A percentile compares a stretch with the other conserved stretches of the same genome.
Conservation (phyloP, 1,284 basidiomycete species). For the Cystobasidium pallidum region DNA sequence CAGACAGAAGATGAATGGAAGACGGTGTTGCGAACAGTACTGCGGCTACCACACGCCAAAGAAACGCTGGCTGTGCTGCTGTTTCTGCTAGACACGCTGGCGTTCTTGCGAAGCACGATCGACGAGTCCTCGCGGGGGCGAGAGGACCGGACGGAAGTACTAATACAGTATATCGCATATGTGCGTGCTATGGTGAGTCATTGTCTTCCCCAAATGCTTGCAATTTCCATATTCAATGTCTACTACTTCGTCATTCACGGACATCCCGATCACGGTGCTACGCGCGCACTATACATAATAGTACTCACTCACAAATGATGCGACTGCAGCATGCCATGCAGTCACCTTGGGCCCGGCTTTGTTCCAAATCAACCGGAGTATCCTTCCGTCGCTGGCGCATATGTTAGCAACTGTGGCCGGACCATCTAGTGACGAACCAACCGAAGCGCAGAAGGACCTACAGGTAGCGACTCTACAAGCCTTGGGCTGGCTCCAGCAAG, state of each 20-base stretch:
- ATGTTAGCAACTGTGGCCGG: not conserved
- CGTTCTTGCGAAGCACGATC: slow-evolving; percentile 13
- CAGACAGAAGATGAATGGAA: slow-evolving; percentile 9
- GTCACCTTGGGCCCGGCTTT: not conserved
- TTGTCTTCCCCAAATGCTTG: not conserved
- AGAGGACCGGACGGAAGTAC: not conserved
- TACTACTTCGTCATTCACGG: not conserved
- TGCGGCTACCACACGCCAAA: not conserved
- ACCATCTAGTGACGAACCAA: not conserved
- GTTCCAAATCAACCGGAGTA: not conserved
- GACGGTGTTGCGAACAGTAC: not conserved
- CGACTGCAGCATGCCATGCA: not conserved
- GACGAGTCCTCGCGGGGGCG: not conserved
- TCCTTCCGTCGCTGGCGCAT: not conserved
- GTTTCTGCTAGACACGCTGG: slow-evolving; percentile 31
- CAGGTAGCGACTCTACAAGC: not conserved
- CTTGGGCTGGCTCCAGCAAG: not conserved
- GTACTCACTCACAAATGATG: not conserved
- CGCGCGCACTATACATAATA: not conserved
- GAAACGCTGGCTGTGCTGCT: slow-evolving; percentile 18
- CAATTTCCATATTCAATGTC: not conserved
- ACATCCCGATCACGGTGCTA: not conserved
- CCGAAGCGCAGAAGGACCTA: not conserved
- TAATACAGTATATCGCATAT: not conserved
- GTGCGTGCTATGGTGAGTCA: not conserved